A percentile compares a stretch with the other conserved stretches of the same genome.
phyloP scores from a whole-genome alignment of 2,329 filamentous ascomycete genomes.

The Neophaeococcomyces aloes region DNA sequence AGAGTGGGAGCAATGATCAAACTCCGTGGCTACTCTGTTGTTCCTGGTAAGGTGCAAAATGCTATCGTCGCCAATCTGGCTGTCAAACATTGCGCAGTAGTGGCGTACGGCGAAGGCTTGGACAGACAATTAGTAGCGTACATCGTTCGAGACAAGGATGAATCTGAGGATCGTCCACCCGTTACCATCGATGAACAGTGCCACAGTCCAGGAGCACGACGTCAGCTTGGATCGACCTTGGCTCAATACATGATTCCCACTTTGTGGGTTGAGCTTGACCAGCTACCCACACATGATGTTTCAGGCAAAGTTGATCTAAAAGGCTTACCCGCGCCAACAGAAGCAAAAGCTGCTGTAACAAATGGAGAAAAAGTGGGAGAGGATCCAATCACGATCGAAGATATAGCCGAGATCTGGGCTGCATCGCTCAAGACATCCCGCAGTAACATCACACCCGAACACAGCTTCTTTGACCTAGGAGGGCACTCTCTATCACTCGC shows the following conservation, averaged over 20 bases:
- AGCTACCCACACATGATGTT: constrained; percentile 63
- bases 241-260: constrained; percentile 78
- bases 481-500: constrained; percentile 71
- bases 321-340: constrained; percentile 55
- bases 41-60: constrained; percentile 65
- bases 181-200: constrained; percentile 60
- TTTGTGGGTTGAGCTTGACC: constrained; percentile 62
- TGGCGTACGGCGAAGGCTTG: constrained; percentile 64
- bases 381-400: constrained; percentile 55
- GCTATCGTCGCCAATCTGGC: constrained; percentile 59
- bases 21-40: constrained; percentile 65
- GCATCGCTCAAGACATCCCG: constrained; percentile 55
- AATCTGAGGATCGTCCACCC: constrained; percentile 46
- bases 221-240: constrained; percentile 53
- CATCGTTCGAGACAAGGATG: constrained; percentile 56
- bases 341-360: constrained; percentile 31
- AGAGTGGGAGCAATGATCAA: constrained; percentile 73
- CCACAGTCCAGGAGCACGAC: constrained; percentile 59
- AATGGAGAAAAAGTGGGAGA: constrained; percentile 38
- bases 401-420: constrained; percentile 63
- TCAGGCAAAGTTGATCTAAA: constrained; percentile 71
- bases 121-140: constrained; percentile 69
- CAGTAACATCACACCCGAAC: constrained; percentile 53
- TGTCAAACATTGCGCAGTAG: constrained; percentile 60
- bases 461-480: constrained; percentile 72